Conservation (phyloP, 805 yeast genomes). For the Zygotorulaspora danielsina region DNA sequence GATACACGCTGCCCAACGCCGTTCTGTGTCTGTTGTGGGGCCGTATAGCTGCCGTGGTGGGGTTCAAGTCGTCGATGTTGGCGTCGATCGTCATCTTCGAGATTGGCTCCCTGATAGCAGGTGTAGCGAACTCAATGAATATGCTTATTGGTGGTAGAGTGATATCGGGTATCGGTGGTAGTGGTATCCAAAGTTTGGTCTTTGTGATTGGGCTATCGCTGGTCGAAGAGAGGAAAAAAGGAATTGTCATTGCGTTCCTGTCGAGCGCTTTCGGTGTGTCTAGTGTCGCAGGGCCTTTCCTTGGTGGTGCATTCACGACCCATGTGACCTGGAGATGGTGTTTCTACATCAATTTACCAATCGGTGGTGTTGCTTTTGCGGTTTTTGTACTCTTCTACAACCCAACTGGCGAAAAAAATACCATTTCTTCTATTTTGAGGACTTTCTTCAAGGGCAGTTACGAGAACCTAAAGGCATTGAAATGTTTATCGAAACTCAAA, state of each 20-base stretch:
- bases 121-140: constrained; percentile 50
- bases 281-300: constrained; percentile 55
- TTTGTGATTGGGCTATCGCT: constrained; percentile 47
- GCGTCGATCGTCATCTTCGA: constrained; percentile 52
- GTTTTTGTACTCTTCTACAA: constrained; percentile 20
- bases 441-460: not conserved
- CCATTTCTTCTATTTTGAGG: not conserved
- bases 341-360: constrained; percentile 64
- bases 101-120: constrained; percentile 58
- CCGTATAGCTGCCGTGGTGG: constrained; percentile 50
- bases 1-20: constrained; percentile 52
- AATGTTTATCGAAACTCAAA: not conserved
- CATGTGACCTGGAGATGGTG: constrained; percentile 73
- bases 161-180: constrained; percentile 67
- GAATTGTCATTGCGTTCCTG: constrained; percentile 23
- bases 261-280: constrained; percentile 44
- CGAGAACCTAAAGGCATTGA: not conserved
- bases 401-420: constrained; percentile 11
- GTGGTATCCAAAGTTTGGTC: constrained; percentile 57
- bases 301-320: constrained; percentile 63
- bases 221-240: constrained; percentile 27
- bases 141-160: constrained; percentile 69
- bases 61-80: constrained; percentile 49
- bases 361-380: constrained; percentile 45
- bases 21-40: constrained; percentile 56